phyloP scores from a whole-genome alignment of 1,139 yeast species.

The Magnusiomyces suaveolens region DNA sequence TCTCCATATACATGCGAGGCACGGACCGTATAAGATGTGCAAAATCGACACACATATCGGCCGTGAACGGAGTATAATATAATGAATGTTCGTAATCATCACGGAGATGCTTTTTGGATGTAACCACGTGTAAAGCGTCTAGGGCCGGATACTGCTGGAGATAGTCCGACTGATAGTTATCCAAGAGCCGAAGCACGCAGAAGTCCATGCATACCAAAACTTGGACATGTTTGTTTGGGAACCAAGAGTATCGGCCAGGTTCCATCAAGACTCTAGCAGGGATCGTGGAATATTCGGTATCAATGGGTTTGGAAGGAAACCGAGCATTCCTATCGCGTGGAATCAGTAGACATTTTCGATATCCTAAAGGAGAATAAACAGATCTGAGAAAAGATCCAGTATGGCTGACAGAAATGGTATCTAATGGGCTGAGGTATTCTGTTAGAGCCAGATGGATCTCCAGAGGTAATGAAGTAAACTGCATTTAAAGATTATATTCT shows the following conservation, averaged over 20 bases:
- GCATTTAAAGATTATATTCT: too few species aligned
- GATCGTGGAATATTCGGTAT: neutral
- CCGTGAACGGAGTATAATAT: neutral
- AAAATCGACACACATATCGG: neutral
- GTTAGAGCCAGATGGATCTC: neutral
- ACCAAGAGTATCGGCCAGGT: neutral
- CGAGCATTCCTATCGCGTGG: neutral
- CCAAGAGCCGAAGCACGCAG: neutral
- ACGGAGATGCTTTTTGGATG: neutral
- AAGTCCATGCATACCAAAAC: neutral
- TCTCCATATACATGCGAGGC: neutral
- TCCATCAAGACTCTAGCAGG: neutral
- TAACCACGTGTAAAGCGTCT: neutral
- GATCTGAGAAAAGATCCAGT: neutral
- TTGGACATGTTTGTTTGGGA: neutral
- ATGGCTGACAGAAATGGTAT: neutral
- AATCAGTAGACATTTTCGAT: neutral
- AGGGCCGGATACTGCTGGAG: neutral
- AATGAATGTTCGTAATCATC: neutral
- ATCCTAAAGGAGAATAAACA: neutral
- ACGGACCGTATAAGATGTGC: neutral
- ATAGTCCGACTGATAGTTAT: neutral
- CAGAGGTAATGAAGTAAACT: too few species aligned
- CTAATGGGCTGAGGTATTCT: neutral
- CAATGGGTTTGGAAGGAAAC: neutral